Conservation (phyloP, 768 basidiomycete species). For the Russula griseocarnosa region DNA sequence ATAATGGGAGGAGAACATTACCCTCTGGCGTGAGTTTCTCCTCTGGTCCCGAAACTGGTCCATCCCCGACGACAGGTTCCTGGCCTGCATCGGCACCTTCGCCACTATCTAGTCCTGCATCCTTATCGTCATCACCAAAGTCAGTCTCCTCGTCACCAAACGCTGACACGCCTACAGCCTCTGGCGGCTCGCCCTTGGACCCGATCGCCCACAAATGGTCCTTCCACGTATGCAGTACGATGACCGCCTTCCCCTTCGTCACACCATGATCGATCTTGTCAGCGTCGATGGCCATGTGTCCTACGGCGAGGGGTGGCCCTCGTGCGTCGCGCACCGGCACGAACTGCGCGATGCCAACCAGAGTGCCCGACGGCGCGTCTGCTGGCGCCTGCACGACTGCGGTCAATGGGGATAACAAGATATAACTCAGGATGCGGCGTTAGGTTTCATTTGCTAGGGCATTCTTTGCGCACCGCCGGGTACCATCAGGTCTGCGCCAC, state of each 20-base stretch:
- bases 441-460: conserved; percentile 2
- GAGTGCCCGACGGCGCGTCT: conserved; percentile 42
- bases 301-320: conserved; percentile 69
- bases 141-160: conserved; percentile 22
- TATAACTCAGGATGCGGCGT: background rate
- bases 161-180: conserved; percentile 26
- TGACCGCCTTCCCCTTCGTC: conserved; percentile 69
- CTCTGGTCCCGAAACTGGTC: conserved; percentile 7
- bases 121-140: conserved; percentile 20
- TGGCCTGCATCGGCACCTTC: conserved; percentile 25
- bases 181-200: conserved; percentile 54
- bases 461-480: conserved; percentile 62
- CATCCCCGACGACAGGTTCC: conserved; percentile 29
- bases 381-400: conserved; percentile 57
- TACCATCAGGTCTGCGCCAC: conserved; percentile 87
- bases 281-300: conserved; percentile 54
- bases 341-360: conserved; percentile 62
- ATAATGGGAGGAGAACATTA: conserved; percentile 2
- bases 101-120: conserved; percentile 17
- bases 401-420: conserved; percentile 16
- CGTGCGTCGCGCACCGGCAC: conserved; percentile 32
- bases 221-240: conserved; percentile 69
- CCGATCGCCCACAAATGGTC: conserved; percentile 75
- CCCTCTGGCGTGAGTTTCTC: conserved; percentile 32
- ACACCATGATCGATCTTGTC: conserved; percentile 37